phyloP scores from a whole-genome alignment of 768 basidiomycete species.

The Boletus rex-veris region DNA sequence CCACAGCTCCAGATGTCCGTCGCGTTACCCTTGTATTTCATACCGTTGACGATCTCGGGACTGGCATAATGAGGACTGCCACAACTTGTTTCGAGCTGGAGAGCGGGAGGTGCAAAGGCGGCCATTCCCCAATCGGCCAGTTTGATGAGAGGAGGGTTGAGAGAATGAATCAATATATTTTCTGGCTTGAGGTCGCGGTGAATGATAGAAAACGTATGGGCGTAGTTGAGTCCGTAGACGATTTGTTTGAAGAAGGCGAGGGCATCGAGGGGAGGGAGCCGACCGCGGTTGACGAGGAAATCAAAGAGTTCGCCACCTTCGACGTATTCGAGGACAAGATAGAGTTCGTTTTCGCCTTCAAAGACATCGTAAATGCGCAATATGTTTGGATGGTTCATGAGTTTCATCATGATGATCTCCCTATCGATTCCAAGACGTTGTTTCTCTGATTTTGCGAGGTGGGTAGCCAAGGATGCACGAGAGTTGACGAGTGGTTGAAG shows the following conservation, averaged over 20 bases:
- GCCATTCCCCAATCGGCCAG: constrained; percentile 99
- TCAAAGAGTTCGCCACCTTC: constrained; percentile 97
- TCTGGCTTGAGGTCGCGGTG: constrained; percentile 98
- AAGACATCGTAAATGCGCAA: constrained; percentile 95
- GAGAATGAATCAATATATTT: constrained; percentile 87
- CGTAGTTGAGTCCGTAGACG: constrained; percentile 92
- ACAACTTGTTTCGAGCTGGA: constrained; percentile 90
- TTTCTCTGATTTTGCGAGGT: constrained; percentile 73
- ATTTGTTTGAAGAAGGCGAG: constrained; percentile 94
- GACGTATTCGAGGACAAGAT: constrained; percentile 91
- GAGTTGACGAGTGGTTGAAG: constrained; percentile 74
- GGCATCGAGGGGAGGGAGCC: constrained; percentile 77
- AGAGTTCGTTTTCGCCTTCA: constrained; percentile 87
- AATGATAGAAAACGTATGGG: constrained; percentile 95
- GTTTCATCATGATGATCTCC: constrained; percentile 99
- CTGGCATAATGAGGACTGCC: constrained; percentile 97
- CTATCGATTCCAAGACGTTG: constrained; percentile 84
- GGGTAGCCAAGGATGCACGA: constrained; percentile 61
- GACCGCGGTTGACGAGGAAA: constrained; percentile 86
- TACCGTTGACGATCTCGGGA: constrained; percentile 92
- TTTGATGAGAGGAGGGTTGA: constrained; percentile 82
- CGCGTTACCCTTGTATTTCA: constrained; percentile 83
- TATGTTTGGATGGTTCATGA: constrained; percentile 97
- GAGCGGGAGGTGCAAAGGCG: constrained; percentile 81
- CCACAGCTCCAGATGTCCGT: constrained; percentile 98